Evolutionary conservation across 2,329 filamentous ascomycete genomes (phyloP), one percentile per base, ranked within the genome.

Genomic region (Dryadomyces quercus-mongolicae): DNA sequence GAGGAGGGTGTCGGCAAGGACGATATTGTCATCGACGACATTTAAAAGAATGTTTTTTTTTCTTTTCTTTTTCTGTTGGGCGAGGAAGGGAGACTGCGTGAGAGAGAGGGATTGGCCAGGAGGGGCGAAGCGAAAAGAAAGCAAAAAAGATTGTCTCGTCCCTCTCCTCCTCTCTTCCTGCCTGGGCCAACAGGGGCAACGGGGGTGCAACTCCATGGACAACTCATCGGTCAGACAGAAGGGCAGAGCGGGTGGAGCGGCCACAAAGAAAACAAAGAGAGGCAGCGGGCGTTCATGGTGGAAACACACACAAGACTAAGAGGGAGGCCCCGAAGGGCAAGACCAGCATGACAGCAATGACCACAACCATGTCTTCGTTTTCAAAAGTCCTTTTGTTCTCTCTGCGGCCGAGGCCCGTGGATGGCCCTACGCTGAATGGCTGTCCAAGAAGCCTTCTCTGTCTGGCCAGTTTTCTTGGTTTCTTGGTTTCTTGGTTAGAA

Each of bases 1-100:
- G 76, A 75, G 53, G 77, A 73, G 52, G 74, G 67, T 50, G 74
- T 70, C 60, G 76, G 70, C 56, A 75, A 74, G 65, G 79, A 77
- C 60, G 70, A 70, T 63, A 84, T 96, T 66, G 89, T 94, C 70
- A 88, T 95, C 69, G 92, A 97, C 75, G 90, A 96, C 71, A 95
- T 97, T 71, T 96, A 83, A 80, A 44, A n/a, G 18, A 44, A 42
- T 31, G 25, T 31, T 31, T 31, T 31, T 31, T 8, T 31, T 31
- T 31, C 25, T 31, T 31, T 8, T 31, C 8, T 31, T 8, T 31
- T 31, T 31, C 25, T 31, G 25, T 31, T 31, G 25, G 25, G 25
- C 25, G 8, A 31, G 25, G 25, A 8, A 31, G 25, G 25, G 25
- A 31, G 25, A 31, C 8, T 31, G 25, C 25, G 25, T 31, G 25